Conservation (phyloP, 495 filamentous ascomycete genomes). For the Geoglossum glabrum region DNA sequence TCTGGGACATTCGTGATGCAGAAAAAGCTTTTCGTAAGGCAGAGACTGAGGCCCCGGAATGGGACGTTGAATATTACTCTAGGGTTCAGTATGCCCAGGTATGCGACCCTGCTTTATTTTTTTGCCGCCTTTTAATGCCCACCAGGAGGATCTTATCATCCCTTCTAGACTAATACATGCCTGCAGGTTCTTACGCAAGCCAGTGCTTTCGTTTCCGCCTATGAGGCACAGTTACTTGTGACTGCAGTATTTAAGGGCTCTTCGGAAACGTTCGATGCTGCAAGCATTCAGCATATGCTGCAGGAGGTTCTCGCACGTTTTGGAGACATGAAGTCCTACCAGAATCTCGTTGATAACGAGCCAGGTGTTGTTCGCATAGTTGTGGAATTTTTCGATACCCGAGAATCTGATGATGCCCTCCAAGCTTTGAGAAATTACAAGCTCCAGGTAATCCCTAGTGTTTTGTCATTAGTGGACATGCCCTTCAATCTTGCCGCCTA, state of each 20-base stretch:
- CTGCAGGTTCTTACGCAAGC: neutral
- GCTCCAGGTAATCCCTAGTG: constrained; percentile 25
- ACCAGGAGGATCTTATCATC: neutral
- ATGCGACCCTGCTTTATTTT: neutral
- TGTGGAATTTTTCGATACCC: constrained; percentile 35
- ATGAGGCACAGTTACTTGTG: constrained; percentile 33
- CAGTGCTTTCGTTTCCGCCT: constrained; percentile 10
- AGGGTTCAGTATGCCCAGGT: neutral
- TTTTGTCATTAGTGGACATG: neutral
- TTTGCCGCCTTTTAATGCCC: neutral
- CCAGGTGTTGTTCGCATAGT: constrained; percentile 21
- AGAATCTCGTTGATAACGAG: constrained; percentile 16
- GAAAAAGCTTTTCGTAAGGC: constrained; percentile 26
- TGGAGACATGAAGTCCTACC: constrained; percentile 33
- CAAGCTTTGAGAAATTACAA: constrained; percentile 24
- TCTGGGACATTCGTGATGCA: constrained; percentile 37
- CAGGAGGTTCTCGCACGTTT: constrained; percentile 28
- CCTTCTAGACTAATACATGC: constrained; percentile 11
- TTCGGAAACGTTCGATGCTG: constrained; percentile 7
- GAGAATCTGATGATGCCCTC: constrained; percentile 19
- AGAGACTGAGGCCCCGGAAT: constrained; percentile 24
- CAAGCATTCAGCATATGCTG: constrained; percentile 23
- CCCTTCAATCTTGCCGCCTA: neutral
- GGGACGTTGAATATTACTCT: constrained; percentile 11
- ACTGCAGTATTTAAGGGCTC: constrained; percentile 17